These are phyloP conservation scores for Carpinus viminea DNA, from an alignment of 306 rosid genomes.

Conservation along the genomic window DNA sequence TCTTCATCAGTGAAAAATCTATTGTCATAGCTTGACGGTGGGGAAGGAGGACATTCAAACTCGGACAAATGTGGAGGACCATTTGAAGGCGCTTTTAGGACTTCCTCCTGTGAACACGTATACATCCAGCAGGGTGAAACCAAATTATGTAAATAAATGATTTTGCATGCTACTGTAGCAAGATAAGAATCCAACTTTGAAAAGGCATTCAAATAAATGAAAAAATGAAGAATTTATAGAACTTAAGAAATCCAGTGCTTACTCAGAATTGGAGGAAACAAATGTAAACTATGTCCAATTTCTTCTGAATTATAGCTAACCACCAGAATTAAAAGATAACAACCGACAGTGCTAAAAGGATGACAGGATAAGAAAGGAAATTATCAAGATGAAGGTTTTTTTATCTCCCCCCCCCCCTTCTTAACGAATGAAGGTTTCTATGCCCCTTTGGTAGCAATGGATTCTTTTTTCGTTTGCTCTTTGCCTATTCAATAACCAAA, in stretches of 20 bases:
- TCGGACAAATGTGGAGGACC: slow-evolving; percentile 41
- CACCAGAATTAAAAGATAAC: neutral
- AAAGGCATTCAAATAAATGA: neutral
- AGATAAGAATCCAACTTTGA: neutral
- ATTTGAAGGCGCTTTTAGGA: slow-evolving; percentile 43
- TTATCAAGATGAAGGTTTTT: too few species aligned
- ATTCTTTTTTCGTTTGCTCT: neutral
- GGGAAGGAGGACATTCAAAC: slow-evolving; percentile 66
- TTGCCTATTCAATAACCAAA: neutral
- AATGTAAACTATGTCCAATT: neutral
- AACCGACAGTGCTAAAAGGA: neutral
- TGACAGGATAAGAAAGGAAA: too few species aligned
- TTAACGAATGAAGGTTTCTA: neutral
- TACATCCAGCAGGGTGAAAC: slow-evolving; percentile 24
- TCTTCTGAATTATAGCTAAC: neutral
- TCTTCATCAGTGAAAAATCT: slow-evolving; percentile 53
- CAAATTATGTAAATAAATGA: slow-evolving; percentile 10
- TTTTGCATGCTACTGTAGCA: neutral
- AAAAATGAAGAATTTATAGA: neutral
- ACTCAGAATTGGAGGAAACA: neutral
- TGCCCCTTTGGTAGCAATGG: neutral
- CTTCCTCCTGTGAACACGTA: slow-evolving; percentile 49
- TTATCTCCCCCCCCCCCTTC: too few species aligned
- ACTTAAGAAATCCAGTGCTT: neutral
- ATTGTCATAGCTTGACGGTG: slow-evolving; percentile 80